Conservation (phyloP, 257 asterid species). For the Echium plantagineum region DNA sequence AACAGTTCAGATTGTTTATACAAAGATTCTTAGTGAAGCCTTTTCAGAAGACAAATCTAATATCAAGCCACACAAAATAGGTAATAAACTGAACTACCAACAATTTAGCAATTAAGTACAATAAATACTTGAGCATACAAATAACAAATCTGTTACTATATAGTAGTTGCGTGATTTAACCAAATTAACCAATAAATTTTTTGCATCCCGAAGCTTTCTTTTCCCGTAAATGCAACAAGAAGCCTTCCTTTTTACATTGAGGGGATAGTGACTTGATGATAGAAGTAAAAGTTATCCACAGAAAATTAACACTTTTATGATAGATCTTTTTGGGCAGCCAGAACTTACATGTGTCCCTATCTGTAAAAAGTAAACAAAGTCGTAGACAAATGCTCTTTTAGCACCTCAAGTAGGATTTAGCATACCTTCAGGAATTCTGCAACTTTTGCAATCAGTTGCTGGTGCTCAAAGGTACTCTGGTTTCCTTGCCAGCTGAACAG, state of each 20-base stretch:
- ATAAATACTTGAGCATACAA: too few species aligned
- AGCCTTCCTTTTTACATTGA: too few species aligned
- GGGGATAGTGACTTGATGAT: too few species aligned
- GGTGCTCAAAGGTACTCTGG: constrained; percentile 84
- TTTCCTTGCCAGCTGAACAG: constrained; percentile 88
- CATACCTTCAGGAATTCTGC: constrained; percentile 88
- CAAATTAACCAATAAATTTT: neutral
- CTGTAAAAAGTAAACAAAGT: neutral
- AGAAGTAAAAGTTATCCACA: too few species aligned
- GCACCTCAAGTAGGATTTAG: neutral
- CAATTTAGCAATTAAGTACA: neutral
- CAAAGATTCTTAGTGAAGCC: neutral
- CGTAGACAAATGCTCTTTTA: neutral
- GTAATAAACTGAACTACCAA: neutral
- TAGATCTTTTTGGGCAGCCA: too few species aligned
- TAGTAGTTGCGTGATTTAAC: neutral
- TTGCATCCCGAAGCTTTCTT: neutral
- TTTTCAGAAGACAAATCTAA: too few species aligned
- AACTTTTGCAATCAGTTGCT: constrained; percentile 64
- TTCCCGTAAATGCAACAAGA: too few species aligned
- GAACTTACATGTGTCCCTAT: too few species aligned
- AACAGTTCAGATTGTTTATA: neutral
- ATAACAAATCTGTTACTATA: too few species aligned
- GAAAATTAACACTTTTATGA: too few species aligned
- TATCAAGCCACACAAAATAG: neutral